These are phyloP conservation scores for Pleurostoma richardsiae DNA, from an alignment of 2,329 filamentous ascomycete species.

Conservation along the genomic window DNA sequence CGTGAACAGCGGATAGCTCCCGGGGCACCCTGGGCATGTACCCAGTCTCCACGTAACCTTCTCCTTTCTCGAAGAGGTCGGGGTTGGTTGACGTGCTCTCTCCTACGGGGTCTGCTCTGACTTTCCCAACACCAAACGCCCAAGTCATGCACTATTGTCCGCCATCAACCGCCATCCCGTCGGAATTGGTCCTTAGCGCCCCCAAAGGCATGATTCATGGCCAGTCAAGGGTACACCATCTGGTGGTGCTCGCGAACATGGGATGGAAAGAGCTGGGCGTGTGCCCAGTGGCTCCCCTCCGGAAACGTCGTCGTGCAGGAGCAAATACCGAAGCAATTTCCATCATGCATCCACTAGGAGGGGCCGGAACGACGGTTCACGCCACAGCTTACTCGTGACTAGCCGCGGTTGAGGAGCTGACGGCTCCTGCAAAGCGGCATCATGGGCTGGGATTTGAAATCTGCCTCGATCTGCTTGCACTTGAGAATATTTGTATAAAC, in stretches of 20 bases:
- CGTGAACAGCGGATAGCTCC: conserved; percentile 9
- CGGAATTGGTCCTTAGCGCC: neutral
- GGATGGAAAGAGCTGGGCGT: neutral
- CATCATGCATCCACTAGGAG: conserved; percentile 7
- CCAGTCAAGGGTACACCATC: neutral
- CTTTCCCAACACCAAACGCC: neutral
- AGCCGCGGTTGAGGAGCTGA: no score
- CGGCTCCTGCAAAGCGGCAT: no score
- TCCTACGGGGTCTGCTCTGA: no score
- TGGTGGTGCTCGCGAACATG: neutral
- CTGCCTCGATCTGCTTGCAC: neutral
- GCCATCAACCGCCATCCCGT: neutral
- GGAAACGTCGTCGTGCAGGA: conserved; percentile 10
- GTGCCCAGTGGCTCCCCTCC: neutral
- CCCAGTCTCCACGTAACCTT: neutral
- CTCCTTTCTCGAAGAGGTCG: neutral
- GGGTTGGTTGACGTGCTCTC: neutral
- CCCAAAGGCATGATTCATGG: neutral
- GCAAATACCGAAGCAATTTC: conserved; percentile 19
- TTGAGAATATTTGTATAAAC: no score
- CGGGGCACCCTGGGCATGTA: neutral
- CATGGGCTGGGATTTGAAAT: neutral
- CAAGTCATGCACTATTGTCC: neutral
- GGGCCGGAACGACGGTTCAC: conserved; percentile 9
- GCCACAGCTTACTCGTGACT: conserved; percentile 2